phyloP scores from a whole-genome alignment of 106 monocot species.

The Platanthera guangdongensis region DNA sequence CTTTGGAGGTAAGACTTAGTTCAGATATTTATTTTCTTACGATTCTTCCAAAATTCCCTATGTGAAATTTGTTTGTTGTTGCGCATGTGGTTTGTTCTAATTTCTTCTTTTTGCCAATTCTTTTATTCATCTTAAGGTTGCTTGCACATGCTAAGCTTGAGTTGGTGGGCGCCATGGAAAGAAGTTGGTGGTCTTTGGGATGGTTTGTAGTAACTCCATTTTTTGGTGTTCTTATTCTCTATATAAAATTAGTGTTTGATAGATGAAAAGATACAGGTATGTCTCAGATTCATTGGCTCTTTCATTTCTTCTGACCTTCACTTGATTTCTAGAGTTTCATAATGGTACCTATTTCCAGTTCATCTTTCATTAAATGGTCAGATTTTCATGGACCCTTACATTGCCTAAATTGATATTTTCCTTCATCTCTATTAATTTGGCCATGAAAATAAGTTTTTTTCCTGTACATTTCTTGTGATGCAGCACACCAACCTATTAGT shows the following conservation, averaged over 20 bases:
- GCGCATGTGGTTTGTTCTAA: neutral
- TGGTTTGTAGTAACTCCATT: conserved; percentile 39
- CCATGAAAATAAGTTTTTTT: no score
- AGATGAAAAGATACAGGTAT: neutral
- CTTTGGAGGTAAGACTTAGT: conserved; percentile 65
- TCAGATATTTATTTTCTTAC: neutral
- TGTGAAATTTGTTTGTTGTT: neutral
- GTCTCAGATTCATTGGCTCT: neutral
- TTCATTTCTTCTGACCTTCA: neutral
- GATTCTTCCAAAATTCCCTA: neutral
- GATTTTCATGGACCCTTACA: neutral
- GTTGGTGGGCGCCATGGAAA: conserved; percentile 46
- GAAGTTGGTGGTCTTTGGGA: conserved; percentile 87
- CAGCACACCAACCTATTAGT: no score
- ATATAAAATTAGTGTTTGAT: conserved; percentile 1
- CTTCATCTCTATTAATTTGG: no score
- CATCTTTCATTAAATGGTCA: neutral
- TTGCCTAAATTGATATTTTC: no score
- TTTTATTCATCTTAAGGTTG: conserved; percentile 37
- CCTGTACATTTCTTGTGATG: no score
- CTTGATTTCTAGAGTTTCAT: neutral
- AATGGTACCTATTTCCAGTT: neutral
- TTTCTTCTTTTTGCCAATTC: neutral
- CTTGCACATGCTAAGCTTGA: conserved; percentile 96
- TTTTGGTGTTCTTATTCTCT: neutral